Percentiles rank a stretch among this genome's conserved stretches.
Evolutionary conservation across 1,139 yeast species (phyloP).

Genomic region (Saccharomyces hybrid): DNA sequence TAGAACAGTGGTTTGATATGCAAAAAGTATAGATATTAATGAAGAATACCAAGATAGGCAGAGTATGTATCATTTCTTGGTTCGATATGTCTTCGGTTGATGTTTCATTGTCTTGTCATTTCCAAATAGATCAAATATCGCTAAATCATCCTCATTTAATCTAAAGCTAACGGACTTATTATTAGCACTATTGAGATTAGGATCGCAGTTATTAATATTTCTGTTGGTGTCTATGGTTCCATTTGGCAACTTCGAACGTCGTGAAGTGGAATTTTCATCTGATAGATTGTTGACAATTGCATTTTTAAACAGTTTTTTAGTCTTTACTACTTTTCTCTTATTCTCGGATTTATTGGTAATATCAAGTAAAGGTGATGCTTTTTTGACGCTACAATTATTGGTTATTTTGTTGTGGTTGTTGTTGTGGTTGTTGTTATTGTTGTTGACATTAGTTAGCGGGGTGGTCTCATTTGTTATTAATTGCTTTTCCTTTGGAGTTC

Average conservation of each 20-base stretch:
- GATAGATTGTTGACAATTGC: constrained; percentile 26
- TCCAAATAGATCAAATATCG: constrained; percentile 29
- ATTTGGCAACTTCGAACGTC: constrained; percentile 3
- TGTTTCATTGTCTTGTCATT: constrained; percentile 12
- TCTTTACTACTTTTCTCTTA: constrained; percentile 10
- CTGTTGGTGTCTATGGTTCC: neutral
- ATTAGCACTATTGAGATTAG: neutral
- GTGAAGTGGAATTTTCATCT: constrained; percentile 17
- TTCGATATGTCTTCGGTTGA: constrained; percentile 23
- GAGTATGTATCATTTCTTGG: constrained; percentile 5
- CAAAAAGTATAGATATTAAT: constrained; percentile 26
- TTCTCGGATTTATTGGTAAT: constrained; percentile 18
- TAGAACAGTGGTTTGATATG: constrained; percentile 17
- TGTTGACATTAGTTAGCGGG: neutral
- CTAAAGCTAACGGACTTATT: constrained; percentile 18
- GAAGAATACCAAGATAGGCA: constrained; percentile 20
- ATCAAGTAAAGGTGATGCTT: constrained; percentile 16
- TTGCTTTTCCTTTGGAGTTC: neutral
- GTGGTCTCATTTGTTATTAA: neutral
- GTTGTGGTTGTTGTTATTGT: neutral
- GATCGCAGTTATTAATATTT: neutral
- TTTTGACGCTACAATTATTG: neutral
- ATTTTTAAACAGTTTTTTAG: constrained; percentile 23
- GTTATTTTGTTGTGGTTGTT: neutral
- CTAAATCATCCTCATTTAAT: constrained; percentile 25